Percentiles rank a stretch among this genome's conserved stretches.
Evolutionary conservation across 257 asterid species (phyloP).

Genomic region (Solanum etuberosum): DNA sequence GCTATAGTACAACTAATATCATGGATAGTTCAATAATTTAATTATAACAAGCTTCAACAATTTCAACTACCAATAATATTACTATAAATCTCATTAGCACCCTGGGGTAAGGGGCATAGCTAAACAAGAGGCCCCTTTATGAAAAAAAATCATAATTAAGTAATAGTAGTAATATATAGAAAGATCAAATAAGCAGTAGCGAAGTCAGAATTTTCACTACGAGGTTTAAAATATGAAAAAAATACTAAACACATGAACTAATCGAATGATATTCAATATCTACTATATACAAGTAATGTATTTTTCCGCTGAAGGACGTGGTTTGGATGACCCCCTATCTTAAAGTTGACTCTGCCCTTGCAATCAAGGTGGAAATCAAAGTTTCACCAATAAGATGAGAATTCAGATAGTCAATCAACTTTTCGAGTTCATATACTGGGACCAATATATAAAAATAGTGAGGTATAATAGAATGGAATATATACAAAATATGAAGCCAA

Average conservation of each 20-base stretch:
- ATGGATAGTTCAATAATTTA: neutral
- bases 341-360: neutral
- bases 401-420: neutral
- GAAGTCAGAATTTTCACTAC: too few species aligned
- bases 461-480: neutral
- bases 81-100: neutral
- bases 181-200: neutral
- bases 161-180: neutral
- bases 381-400: neutral
- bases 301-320: fast-evolving
- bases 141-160: neutral
- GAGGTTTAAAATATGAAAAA: neutral
- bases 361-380: too few species aligned
- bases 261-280: neutral
- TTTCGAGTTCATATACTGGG: neutral
- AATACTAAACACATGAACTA: neutral
- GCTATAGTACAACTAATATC: neutral
- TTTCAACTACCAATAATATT: neutral
- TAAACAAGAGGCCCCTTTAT: neutral
- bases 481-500: neutral
- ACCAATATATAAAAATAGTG: neutral
- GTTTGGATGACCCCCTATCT: neutral
- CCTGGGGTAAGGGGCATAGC: neutral
- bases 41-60: neutral
- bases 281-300: neutral